Evolutionary conservation across 176 grass and related monocot genomes (phyloP).

Genomic region (Avena insularis): DNA sequence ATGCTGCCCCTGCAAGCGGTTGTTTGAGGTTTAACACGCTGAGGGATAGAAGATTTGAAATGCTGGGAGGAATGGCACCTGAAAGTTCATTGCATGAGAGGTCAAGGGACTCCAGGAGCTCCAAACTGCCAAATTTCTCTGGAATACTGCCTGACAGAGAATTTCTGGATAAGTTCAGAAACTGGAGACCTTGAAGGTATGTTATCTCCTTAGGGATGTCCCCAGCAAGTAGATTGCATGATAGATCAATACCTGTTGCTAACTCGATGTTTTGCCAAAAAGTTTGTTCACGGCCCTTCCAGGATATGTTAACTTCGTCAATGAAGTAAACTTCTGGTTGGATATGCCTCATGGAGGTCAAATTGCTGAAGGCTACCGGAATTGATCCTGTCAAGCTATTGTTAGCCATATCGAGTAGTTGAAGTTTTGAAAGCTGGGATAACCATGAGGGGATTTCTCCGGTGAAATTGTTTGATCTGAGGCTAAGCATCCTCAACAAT

Average conservation of each 20-base stretch:
- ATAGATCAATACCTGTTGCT: background rate
- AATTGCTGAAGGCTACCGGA: background rate
- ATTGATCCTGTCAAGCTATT: background rate
- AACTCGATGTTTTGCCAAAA: background rate
- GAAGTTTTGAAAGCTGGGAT: background rate
- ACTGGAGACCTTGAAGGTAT: background rate
- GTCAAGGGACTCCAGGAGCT: background rate
- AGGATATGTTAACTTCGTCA: background rate
- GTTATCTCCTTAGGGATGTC: background rate
- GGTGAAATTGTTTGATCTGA: background rate
- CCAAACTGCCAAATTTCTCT: background rate
- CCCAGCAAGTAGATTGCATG: background rate
- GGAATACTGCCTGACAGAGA: background rate
- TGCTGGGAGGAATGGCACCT: background rate
- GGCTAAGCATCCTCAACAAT: background rate
- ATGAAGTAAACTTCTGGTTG: no score
- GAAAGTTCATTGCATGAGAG: background rate
- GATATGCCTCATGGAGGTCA: background rate
- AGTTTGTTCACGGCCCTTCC: background rate
- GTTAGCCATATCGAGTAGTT: constrained; percentile 1
- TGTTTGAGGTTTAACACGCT: background rate
- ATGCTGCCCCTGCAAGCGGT: background rate
- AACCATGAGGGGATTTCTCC: background rate
- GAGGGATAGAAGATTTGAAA: background rate
- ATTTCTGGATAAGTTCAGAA: background rate